A percentile compares a stretch with the other conserved stretches of the same genome.
Evolutionary conservation across 2,329 filamentous ascomycete genomes (phyloP).

Genomic region (Curvularia verruculosa): DNA sequence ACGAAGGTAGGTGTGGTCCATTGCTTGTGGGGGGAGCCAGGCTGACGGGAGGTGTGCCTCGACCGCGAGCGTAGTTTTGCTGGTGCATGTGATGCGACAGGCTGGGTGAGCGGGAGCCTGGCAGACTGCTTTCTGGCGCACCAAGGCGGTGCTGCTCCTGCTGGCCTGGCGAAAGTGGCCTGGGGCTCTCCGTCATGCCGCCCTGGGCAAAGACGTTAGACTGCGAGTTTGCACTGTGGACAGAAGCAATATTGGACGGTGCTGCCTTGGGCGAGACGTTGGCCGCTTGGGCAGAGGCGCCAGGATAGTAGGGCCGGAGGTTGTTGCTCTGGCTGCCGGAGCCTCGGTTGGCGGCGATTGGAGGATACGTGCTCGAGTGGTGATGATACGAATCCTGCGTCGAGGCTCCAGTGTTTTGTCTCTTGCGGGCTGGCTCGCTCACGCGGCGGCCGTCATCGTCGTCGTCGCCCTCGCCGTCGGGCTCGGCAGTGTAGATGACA

Average conservation of each 20-base stretch:
- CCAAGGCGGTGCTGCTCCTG: conserved; percentile 62
- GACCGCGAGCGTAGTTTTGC: conserved; percentile 63
- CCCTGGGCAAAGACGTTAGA: conserved; percentile 72
- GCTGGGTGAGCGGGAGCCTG: conserved; percentile 69
- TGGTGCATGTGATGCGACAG: conserved; percentile 69
- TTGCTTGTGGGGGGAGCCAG: conserved; percentile 51
- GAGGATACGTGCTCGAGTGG: conserved; percentile 77
- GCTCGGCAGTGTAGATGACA: conserved; percentile 61
- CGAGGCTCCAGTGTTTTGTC: conserved; percentile 65
- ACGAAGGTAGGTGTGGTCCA: conserved; percentile 51
- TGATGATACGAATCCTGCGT: conserved; percentile 67
- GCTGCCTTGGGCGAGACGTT: conserved; percentile 49
- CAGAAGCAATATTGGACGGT: conserved; percentile 44
- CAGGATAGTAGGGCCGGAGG: conserved; percentile 45
- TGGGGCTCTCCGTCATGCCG: conserved; percentile 83
- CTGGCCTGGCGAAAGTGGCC: conserved; percentile 74
- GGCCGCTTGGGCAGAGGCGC: conserved; percentile 47
- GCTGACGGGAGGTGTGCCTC: conserved; percentile 60
- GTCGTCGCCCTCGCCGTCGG: conserved; percentile 67
- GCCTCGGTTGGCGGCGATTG: conserved; percentile 57
- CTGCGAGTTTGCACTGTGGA: conserved; percentile 43
- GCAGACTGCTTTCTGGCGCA: conserved; percentile 53
- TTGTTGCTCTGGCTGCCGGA: conserved; percentile 39
- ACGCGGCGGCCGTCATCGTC: conserved; percentile 58
- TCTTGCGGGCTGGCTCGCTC: conserved; percentile 76